phyloP scores from a whole-genome alignment of 371 early-diverging fungal species.

The Paramicrosporidium saccamoebae region DNA sequence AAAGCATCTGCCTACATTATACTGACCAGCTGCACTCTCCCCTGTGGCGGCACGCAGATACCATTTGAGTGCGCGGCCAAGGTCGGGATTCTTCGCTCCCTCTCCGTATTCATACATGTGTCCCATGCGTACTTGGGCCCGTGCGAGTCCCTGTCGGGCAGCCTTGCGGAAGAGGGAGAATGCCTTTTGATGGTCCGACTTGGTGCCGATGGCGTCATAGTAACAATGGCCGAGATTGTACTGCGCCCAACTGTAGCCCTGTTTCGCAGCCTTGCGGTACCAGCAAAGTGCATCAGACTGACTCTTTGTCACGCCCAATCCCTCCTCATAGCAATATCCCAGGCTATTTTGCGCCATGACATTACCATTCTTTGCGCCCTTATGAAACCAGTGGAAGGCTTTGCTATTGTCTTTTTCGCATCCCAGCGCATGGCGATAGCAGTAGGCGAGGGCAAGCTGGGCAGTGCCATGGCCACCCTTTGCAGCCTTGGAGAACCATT shows the following conservation, averaged over 20 bases:
- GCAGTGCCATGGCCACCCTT: conserved; percentile 8
- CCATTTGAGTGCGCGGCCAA: conserved; percentile 5
- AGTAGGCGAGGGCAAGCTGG: conserved; percentile 11
- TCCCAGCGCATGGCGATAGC: conserved; percentile 13
- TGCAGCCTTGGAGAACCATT: conserved; percentile 11
- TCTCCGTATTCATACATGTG: conserved; percentile 64
- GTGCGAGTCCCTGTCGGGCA: conserved; percentile 34
- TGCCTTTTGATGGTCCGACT: conserved; percentile 47
- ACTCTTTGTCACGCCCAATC: conserved; percentile 10
- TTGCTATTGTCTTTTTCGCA: conserved; percentile 6
- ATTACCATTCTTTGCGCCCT: conserved; percentile 18
- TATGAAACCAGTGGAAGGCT: conserved; percentile 10
- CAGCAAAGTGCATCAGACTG: conserved; percentile 21
- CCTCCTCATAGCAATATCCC: conserved; percentile 48
- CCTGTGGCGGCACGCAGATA: conserved; percentile 7
- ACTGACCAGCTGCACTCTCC: too few relatives aligned
- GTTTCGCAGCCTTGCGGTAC: conserved; percentile 48
- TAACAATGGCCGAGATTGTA: conserved; percentile 83
- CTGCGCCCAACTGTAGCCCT: conserved; percentile 60
- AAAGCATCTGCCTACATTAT: too few relatives aligned
- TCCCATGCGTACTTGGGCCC: conserved; percentile 75
- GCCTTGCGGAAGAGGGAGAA: conserved; percentile 58
- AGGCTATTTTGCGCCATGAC: conserved; percentile 30
- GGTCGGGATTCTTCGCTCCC: too few relatives aligned
- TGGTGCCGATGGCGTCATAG: conserved; percentile 24